phyloP scores from a whole-genome alignment of 1,284 basidiomycete genomes.

The Melampsora americana region DNA sequence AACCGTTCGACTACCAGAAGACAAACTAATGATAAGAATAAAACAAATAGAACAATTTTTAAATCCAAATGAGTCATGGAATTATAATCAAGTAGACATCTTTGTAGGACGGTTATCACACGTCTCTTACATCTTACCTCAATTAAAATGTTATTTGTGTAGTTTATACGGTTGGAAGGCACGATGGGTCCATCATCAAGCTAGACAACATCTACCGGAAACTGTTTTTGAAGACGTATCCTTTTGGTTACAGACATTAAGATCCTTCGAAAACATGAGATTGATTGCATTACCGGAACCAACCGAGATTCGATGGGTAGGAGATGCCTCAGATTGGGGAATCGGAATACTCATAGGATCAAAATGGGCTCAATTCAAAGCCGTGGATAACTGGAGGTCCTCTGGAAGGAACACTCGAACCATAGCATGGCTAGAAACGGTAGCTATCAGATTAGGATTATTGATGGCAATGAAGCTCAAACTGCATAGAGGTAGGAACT shows the following conservation, averaged over 20 bases:
- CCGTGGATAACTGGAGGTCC: not conserved
- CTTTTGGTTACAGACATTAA: too few species aligned
- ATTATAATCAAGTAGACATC: not conserved
- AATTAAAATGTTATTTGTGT: not conserved
- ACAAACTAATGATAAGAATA: too few species aligned
- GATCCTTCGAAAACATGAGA: too few species aligned
- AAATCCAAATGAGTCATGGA: too few species aligned
- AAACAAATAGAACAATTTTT: too few species aligned
- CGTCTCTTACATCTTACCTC: conserved; percentile 12
- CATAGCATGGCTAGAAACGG: conserved; percentile 12
- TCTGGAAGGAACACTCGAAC: not conserved
- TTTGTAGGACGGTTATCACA: not conserved
- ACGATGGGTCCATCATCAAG: too few species aligned
- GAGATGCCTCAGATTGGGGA: not conserved
- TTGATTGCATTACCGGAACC: too few species aligned
- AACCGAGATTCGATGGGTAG: conserved; percentile 14
- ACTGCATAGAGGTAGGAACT: not conserved
- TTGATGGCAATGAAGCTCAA: not conserved
- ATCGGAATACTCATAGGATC: conserved; percentile 11
- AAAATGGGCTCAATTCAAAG: conserved; percentile 3
- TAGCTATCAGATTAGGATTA: conserved; percentile 7
- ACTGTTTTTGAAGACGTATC: too few species aligned
- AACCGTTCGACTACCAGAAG: not conserved
- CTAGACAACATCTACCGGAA: too few species aligned
- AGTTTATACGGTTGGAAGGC: not conserved